phyloP scores from a whole-genome alignment of 164 flowering plant genomes.

The Macadamia tetraphylla region DNA sequence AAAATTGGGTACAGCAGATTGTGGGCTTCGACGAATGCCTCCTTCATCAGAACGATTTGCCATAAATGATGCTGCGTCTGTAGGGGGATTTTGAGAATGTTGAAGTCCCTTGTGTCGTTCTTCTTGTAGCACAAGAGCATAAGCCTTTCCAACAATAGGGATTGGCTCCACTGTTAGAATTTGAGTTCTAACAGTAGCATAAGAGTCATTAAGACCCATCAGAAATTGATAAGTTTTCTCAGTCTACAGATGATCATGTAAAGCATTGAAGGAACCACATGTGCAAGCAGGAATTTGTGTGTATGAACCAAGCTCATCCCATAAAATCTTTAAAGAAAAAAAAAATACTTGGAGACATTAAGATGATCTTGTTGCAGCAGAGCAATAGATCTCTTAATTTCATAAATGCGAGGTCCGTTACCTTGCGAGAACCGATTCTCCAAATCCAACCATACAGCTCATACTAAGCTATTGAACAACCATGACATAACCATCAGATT shows the following conservation, averaged over 20 bases:
- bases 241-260: not conserved
- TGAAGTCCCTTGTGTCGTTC: not conserved
- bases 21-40: too few species aligned
- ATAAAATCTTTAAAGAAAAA: not conserved
- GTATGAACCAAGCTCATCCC: not conserved
- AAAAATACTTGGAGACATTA: not conserved
- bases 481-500: not conserved
- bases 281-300: not conserved
- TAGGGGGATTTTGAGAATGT: too few species aligned
- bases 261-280: not conserved
- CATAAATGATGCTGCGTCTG: too few species aligned
- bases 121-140: conserved; percentile 4
- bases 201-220: conserved; percentile 8
- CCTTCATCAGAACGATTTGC: too few species aligned
- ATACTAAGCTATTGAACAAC: not conserved
- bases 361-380: not conserved
- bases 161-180: not conserved
- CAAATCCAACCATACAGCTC: conserved; percentile 1
- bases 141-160: not conserved
- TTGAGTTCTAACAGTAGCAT: not conserved
- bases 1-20: too few species aligned
- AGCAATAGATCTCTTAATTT: not conserved
- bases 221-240: conserved; percentile 5
- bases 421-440: not conserved
- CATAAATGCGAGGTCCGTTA: not conserved